Conservation (phyloP, 2,329 filamentous ascomycete species). For the Aspergillus unguis region DNA sequence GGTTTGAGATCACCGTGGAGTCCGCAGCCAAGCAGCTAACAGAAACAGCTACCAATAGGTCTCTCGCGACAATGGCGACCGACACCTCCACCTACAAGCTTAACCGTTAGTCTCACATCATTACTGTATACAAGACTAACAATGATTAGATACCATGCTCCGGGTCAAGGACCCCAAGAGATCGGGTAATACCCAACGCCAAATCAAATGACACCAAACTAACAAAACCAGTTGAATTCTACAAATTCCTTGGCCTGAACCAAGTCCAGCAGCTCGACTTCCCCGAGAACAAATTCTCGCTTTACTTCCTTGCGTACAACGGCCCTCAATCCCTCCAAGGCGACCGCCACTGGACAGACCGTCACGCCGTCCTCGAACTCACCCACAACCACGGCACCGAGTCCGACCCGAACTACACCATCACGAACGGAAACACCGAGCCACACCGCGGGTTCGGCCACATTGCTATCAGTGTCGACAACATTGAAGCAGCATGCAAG, state of each 20-base stretch:
- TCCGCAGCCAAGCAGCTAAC: slow-evolving; percentile 6
- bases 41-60: slow-evolving; percentile 27
- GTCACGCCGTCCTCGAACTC: slow-evolving; percentile 86
- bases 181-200: slow-evolving; percentile 54
- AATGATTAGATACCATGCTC: slow-evolving; percentile 60
- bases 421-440: slow-evolving; percentile 88
- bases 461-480: slow-evolving; percentile 76
- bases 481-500: slow-evolving; percentile 85
- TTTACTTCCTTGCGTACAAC: slow-evolving; percentile 94
- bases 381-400: slow-evolving; percentile 86
- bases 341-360: slow-evolving; percentile 72
- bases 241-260: slow-evolving; percentile 86
- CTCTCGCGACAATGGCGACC: slow-evolving; percentile 51
- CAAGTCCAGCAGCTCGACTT: slow-evolving; percentile 76
- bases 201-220: background rate
- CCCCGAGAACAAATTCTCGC: slow-evolving; percentile 85
- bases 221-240: slow-evolving; percentile 69
- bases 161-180: slow-evolving; percentile 90
- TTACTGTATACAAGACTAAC: slow-evolving; percentile 10
- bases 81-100: slow-evolving; percentile 63
- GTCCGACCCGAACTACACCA: slow-evolving; percentile 71
- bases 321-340: slow-evolving; percentile 69
- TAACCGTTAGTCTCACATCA: slow-evolving; percentile 51
- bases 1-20: slow-evolving; percentile 8
- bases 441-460: slow-evolving; percentile 82